Base-by-base conservation (phyloP, 768 basidiomycete genomes). In the Serendipita sp. region DNA sequence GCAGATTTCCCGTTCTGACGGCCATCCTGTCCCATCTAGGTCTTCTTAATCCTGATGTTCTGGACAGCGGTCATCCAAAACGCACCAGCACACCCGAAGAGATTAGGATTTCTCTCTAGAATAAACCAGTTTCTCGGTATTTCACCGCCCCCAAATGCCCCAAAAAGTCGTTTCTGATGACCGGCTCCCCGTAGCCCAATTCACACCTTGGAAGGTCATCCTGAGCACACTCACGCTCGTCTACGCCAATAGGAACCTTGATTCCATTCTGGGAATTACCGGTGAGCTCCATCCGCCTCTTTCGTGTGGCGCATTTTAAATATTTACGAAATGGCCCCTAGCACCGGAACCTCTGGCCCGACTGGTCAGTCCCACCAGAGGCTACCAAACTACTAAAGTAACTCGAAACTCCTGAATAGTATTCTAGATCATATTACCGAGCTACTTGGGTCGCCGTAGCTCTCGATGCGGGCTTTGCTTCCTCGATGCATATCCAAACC, bases 201-300 rank as follows among this genome's bases (percentile, higher is more conserved):
- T 92, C 76, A 88, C 93, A 0, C 96, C 96, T n/a, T 99, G 92
- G 87, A 94, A 99, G 71, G 80, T 97, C 70, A 81, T 97, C 60
- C 80, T 92, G 64, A 88, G 83, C 69, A 91, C 92, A 0, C 75
- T 96, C 65, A 96, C 93, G 1, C 74, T 83, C 34, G 78, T 95
- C 3, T 99, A 97, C 72, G 86, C 89, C 16, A 71, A 87, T 56
- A 79, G 88, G 11, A 89, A 97, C 73, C 75, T 93, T 11, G 92
- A 94, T 74, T 88, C 86, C 74, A 79, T 96, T 15, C 73, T 94
- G 4, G 92, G 92, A 2, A 77, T 95, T 15, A 84, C 81, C 68
- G 81, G 93, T 93, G 70, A 70, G 86, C 15, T 35, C 58, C 15
- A 47, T 58, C 62, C 67, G 62, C 65, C 65, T 64, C 67, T 69